Percentiles rank a stretch among this genome's conserved stretches.
phyloP scores from a whole-genome alignment of 2,329 filamentous ascomycete species.

The Exophiala alcalophila region DNA sequence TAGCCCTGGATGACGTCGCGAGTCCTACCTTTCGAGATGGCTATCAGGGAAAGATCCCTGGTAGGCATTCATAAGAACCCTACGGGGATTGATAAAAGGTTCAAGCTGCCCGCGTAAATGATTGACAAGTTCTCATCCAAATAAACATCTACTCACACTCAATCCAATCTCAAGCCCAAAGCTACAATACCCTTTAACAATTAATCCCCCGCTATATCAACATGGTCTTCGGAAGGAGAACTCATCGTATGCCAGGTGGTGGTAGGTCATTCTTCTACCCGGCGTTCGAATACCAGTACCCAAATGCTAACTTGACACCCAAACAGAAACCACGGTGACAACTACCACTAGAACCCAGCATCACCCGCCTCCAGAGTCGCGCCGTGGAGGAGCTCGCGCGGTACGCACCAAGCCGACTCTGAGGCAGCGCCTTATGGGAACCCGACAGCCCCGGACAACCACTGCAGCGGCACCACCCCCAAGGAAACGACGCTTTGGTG shows the following conservation, averaged over 20 bases:
- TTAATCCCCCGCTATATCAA: too few species aligned
- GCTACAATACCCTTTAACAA: too few species aligned
- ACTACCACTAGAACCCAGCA: slow-evolving; percentile 22
- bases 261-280: too few species aligned
- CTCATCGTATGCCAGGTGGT: slow-evolving; percentile 13
- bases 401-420: slow-evolving; percentile 48
- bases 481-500: slow-evolving; percentile 15
- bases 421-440: slow-evolving; percentile 53
- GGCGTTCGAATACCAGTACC: too few species aligned
- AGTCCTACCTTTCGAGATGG: background rate
- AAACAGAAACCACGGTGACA: slow-evolving; percentile 22
- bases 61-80: background rate
- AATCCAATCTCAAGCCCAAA: too few species aligned
- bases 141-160: too few species aligned
- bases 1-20: slow-evolving; percentile 6
- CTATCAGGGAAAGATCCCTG: background rate
- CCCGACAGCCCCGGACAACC: slow-evolving; percentile 39
- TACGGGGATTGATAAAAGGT: background rate
- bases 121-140: too few species aligned
- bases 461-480: slow-evolving; percentile 41
- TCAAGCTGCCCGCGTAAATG: too few species aligned
- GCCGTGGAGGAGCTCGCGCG: background rate
- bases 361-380: slow-evolving; percentile 8
- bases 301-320: too few species aligned
- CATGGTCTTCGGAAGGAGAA: slow-evolving; percentile 22